Percentiles rank a stretch among this genome's conserved stretches.
These are phyloP conservation scores for Aspergillus indologenus DNA, from an alignment of 495 filamentous ascomycete species.

Conservation along the genomic window DNA sequence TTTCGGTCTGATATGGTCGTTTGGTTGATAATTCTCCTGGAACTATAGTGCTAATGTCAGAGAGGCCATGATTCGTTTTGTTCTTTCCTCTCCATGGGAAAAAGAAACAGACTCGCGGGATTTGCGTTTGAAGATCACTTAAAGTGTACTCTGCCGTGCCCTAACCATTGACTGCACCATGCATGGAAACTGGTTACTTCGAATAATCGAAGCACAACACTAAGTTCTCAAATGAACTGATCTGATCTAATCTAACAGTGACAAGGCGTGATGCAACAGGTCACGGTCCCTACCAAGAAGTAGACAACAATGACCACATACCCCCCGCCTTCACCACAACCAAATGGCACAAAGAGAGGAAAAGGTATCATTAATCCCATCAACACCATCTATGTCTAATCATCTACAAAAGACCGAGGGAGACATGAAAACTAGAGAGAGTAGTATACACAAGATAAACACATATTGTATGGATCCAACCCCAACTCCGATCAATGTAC, in stretches of 20 bases:
- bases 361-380: not conserved
- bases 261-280: no score
- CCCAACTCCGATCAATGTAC: constrained; percentile 63
- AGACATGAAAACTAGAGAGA: not conserved
- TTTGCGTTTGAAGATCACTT: not conserved
- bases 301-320: no score
- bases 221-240: no score
- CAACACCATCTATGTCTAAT: not conserved
- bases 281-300: no score
- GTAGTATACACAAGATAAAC: not conserved
- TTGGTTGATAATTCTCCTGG: not conserved
- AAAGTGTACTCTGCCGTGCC: not conserved
- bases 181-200: no score
- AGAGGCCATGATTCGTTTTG: not conserved
- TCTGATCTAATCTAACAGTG: no score
- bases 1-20: not conserved
- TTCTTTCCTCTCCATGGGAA: not conserved
- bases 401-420: not conserved
- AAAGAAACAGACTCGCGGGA: no score
- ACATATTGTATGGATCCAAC: no score
- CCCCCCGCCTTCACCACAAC: no score
- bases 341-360: no score
- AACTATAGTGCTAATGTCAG: no score
- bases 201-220: no score
- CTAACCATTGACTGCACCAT: not conserved